Percentiles rank a stretch among this genome's conserved stretches.
Evolutionary conservation across 352 stramenopile species (phyloP).

Genomic region (Pythium vanterpoolii): DNA sequence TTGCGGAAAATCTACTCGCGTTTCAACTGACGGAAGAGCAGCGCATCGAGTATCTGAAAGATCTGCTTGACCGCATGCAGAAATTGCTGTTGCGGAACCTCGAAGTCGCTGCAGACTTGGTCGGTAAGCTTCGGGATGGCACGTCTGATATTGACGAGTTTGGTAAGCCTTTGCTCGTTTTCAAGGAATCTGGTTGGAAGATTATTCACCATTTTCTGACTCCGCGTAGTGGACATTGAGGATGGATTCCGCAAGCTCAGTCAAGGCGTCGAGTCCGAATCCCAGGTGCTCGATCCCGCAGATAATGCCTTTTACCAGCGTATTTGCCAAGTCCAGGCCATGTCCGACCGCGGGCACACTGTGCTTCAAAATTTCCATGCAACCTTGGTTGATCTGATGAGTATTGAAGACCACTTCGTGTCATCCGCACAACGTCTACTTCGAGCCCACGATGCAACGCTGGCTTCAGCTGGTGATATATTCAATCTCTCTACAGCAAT

Average conservation of each 20-base stretch:
- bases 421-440: conserved; percentile 54
- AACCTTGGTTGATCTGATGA: conserved; percentile 55
- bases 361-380: conserved; percentile 51
- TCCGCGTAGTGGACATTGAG: conserved; percentile 61
- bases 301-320: conserved; percentile 65
- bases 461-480: conserved; percentile 20
- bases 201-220: neutral
- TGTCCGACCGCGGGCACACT: conserved; percentile 64
- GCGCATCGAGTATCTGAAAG: conserved; percentile 74
- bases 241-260: conserved; percentile 63
- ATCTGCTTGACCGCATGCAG: conserved; percentile 67
- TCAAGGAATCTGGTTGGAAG: neutral
- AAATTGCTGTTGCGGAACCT: conserved; percentile 51
- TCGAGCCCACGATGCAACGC: conserved; percentile 40
- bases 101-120: conserved; percentile 35
- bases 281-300: conserved; percentile 40
- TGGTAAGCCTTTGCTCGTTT: conserved; percentile 33
- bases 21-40: conserved; percentile 86
- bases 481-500: conserved; percentile 16
- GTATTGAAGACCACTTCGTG: conserved; percentile 48
- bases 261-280: conserved; percentile 37
- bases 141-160: conserved; percentile 59
- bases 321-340: conserved; percentile 61
- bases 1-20: conserved; percentile 71
- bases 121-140: conserved; percentile 50